Base-by-base conservation (phyloP, 2,329 filamentous ascomycete species). In the Oidium heveae region DNA sequence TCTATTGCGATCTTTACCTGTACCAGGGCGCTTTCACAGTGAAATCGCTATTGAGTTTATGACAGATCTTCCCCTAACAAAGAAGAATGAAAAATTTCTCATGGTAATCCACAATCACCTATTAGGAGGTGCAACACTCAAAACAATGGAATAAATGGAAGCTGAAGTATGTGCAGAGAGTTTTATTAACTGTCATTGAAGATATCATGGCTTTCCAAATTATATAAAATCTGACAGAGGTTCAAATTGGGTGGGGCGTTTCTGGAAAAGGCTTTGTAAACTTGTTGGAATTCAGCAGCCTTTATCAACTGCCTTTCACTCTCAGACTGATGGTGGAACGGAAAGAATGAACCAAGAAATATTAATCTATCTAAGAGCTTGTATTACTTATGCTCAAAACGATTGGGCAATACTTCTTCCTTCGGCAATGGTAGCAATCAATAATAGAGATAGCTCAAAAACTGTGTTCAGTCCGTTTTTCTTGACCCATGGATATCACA, bases 351-450 rank as follows among this genome's bases (percentile, higher is more conserved):
- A 57, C 33, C n/a, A 57, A 16, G 54, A 41, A 41, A 12, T 58
- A 12, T 33, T 57, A 37, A 15, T 8, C 8, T 58, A 58, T 18
- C 37, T 58, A 7, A 1, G 37, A 22, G 46, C 24, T 13, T 58
- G 55, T 53, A 52, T 57, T 15, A 55, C 53, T 20, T 53, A 58
- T 37, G 15, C 50, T 13, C 22, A 58, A 34, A 36, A 55, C 18
- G 37, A 57, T 13, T 57, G 50, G 52, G 53, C 54, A 20, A 20
- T 37, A 32, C 34, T 55, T 15, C 39, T 58, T 18, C 52, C 20
- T 6, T 18, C 55, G 9, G 52, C 18, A 39, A 46, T 46, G n/a
- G 43, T 46, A 7, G 43, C 43, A 18, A 46, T 46, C 12, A 22
- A 46, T 46, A 50, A 50, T 50, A 9, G 47, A 50, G 22, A 16